Conservation (phyloP, 441 rosid genomes). For the Syzygium syzygioides region DNA sequence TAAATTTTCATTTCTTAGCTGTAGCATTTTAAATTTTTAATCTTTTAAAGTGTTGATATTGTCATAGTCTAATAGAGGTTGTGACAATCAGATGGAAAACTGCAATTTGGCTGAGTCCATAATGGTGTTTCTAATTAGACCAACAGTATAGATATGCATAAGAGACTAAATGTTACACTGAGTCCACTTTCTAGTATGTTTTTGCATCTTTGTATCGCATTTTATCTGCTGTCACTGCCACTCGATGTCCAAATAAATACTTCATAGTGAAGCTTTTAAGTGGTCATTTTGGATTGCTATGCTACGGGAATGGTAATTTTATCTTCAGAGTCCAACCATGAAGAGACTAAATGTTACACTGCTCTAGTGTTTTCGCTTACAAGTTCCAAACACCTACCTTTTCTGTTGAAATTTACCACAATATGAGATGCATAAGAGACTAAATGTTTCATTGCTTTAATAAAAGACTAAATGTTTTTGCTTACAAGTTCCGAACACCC, state of each 20-base stretch:
- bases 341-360: neutral
- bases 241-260: neutral
- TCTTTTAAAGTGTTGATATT: neutral
- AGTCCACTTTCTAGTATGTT: neutral
- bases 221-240: neutral
- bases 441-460: too few species aligned
- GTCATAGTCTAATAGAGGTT: too few species aligned
- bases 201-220: neutral
- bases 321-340: neutral
- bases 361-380: neutral
- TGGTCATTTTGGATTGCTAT: neutral
- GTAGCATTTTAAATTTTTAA: neutral
- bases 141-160: too few species aligned
- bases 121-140: too few species aligned
- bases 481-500: neutral
- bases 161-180: too few species aligned
- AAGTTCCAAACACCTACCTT: too few species aligned
- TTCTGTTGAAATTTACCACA: too few species aligned
- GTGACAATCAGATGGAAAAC: too few species aligned
- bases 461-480: too few species aligned
- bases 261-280: neutral
- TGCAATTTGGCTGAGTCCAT: too few species aligned
- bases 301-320: neutral
- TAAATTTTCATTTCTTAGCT: neutral
- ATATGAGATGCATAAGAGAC: too few species aligned